Evolutionary conservation across 805 yeast genomes (phyloP).

Genomic region (Metschnikowia hibisci): DNA sequence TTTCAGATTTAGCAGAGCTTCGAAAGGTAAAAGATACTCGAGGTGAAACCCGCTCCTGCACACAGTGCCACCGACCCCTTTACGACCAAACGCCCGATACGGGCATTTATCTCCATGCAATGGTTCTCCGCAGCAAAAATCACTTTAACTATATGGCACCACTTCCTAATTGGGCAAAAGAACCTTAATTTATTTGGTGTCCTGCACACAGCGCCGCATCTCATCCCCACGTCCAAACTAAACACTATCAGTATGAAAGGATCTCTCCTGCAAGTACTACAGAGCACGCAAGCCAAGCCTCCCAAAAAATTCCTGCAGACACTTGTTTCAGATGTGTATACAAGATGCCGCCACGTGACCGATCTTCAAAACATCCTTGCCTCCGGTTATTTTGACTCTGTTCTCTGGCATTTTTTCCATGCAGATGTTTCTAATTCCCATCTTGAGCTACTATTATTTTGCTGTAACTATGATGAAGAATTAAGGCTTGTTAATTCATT

Average conservation of each 20-base stretch:
- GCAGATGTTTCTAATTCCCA: conserved; percentile 39
- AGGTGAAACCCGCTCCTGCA: background rate
- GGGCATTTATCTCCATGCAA: conserved; percentile 49
- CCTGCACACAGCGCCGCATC: conserved; percentile 2
- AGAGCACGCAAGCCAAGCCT: conserved; percentile 5
- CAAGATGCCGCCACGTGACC: conserved; percentile 3
- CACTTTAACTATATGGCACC: background rate
- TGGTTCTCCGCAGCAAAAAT: background rate
- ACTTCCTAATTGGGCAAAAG: background rate
- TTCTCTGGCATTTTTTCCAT: conserved; percentile 41
- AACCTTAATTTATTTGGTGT: background rate
- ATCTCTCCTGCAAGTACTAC: conserved; percentile 6
- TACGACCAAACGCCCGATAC: conserved; percentile 17
- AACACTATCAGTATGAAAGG: background rate
- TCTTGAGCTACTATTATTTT: conserved; percentile 29
- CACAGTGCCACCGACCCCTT: conserved; percentile 14
- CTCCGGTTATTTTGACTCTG: conserved; percentile 23
- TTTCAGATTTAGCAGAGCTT: background rate
- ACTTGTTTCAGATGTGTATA: conserved; percentile 11
- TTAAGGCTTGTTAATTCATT: background rate
- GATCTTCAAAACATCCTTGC: conserved; percentile 10
- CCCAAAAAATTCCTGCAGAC: conserved; percentile 9
- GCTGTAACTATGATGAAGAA: conserved; percentile 11
- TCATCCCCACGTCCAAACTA: background rate
- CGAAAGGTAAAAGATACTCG: too few relatives aligned